Evolutionary conservation across 2,329 filamentous ascomycete genomes (phyloP).

Genomic region (Aspergillus melleus): DNA sequence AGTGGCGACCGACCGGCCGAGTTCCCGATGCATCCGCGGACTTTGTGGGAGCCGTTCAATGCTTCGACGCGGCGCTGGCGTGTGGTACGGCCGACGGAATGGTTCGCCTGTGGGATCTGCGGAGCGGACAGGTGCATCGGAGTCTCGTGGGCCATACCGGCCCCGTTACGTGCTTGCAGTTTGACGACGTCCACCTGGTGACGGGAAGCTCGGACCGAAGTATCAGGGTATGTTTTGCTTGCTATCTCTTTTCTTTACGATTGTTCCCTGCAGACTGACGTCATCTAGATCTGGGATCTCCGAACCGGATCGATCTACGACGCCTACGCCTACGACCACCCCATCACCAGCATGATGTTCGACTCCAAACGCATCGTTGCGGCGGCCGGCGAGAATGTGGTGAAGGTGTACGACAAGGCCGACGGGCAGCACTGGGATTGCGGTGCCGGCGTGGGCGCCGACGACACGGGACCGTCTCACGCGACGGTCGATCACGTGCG

Average conservation of each 20-base stretch:
- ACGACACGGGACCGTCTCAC: slow-evolving; percentile 64
- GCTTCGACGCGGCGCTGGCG: slow-evolving; percentile 92
- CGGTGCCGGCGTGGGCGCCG: slow-evolving; percentile 71
- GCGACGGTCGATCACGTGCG: slow-evolving; percentile 80
- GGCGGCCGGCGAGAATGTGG: slow-evolving; percentile 87
- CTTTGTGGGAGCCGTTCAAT: slow-evolving; percentile 92
- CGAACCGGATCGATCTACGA: slow-evolving; percentile 94
- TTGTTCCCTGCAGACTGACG: slow-evolving; percentile 20
- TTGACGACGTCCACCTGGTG: slow-evolving; percentile 92
- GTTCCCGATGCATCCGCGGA: slow-evolving; percentile 70
- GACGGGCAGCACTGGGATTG: slow-evolving; percentile 97
- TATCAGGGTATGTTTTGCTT: slow-evolving; percentile 70
- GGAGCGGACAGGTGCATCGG: slow-evolving; percentile 94
- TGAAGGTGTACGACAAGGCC: slow-evolving; percentile 97
- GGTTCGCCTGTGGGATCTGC: slow-evolving; percentile 94
- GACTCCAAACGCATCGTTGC: slow-evolving; percentile 85
- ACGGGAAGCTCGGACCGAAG: slow-evolving; percentile 92
- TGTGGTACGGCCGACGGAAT: slow-evolving; percentile 97
- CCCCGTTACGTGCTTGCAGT: slow-evolving; percentile 89
- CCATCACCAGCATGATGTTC: slow-evolving; percentile 96
- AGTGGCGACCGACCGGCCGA: slow-evolving; percentile 71
- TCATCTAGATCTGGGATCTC: slow-evolving; percentile 88
- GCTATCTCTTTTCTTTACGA: not conserved
- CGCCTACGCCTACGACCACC: slow-evolving; percentile 90
- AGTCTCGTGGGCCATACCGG: slow-evolving; percentile 95